These are phyloP conservation scores for Aureobasidium sp. DNA, from an alignment of 2,329 filamentous ascomycete genomes.

Conservation along the genomic window DNA sequence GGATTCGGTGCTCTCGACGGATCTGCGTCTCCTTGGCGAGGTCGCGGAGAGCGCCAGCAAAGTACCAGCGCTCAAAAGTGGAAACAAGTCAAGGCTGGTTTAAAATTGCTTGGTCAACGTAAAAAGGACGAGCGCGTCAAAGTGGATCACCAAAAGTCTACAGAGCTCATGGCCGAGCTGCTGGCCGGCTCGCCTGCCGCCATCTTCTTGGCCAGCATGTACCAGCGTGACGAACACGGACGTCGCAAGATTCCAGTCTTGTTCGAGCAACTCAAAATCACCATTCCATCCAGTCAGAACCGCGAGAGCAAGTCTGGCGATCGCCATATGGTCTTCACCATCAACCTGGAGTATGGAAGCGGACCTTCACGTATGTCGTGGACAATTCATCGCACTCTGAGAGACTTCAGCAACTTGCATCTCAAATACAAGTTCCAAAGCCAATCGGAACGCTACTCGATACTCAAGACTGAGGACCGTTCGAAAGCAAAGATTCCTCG, in stretches of 20 bases:
- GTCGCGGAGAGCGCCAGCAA: conserved; percentile 37
- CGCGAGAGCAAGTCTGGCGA: conserved; percentile 51
- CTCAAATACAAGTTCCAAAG: conserved; percentile 85
- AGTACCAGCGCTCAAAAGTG: conserved; percentile 64
- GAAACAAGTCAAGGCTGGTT: conserved; percentile 83
- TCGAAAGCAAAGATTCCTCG: conserved; percentile 69
- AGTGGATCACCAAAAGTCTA: conserved; percentile 89
- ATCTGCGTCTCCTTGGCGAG: conserved; percentile 32
- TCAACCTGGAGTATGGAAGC: conserved; percentile 92
- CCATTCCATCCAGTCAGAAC: conserved; percentile 68
- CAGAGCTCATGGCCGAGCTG: conserved; percentile 91
- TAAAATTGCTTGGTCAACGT: conserved; percentile 68
- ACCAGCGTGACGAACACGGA: conserved; percentile 91
- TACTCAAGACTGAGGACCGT: conserved; percentile 57
- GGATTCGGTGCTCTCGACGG: conserved; percentile 30
- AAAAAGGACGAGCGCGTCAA: conserved; percentile 78
- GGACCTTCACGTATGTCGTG: conserved; percentile 95
- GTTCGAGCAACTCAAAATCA: conserved; percentile 86
- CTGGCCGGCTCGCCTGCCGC: conserved; percentile 88
- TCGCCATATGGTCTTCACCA: conserved; percentile 77
- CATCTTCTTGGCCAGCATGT: conserved; percentile 92
- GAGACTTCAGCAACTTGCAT: conserved; percentile 88
- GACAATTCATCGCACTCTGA: conserved; percentile 78
- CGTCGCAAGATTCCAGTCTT: conserved; percentile 92
- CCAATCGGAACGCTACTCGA: conserved; percentile 73